phyloP scores from a whole-genome alignment of 225 moss, liverwort and hornwort genomes.

The Sphagnum tenellum region DNA sequence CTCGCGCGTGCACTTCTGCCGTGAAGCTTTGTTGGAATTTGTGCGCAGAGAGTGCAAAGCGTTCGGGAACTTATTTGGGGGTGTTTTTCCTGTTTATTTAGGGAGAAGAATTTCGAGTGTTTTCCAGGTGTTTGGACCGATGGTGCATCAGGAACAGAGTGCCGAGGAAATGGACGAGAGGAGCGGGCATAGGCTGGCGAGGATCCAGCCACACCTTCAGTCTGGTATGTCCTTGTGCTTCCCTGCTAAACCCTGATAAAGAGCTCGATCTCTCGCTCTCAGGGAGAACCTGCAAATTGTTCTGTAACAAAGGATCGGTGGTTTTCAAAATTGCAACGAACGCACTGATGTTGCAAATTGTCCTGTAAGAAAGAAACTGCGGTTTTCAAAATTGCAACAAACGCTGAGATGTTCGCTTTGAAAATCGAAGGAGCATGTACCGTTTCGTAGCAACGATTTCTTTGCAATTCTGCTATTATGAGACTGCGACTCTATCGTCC shows the following conservation, averaged over 20 bases:
- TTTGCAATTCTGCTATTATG: no score
- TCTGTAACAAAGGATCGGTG: not conserved
- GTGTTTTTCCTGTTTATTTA: no score
- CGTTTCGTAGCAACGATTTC: not conserved
- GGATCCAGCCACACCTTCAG: conserved; percentile 50
- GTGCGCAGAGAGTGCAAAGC: no score
- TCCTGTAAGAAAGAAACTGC: not conserved
- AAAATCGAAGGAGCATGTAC: not conserved
- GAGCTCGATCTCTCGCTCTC: not conserved
- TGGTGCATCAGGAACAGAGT: no score
- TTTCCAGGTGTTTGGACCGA: no score
- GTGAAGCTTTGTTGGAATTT: no score
- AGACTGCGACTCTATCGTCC: no score
- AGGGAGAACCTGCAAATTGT: no score
- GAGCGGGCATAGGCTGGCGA: conserved; percentile 47
- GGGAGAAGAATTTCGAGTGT: no score
- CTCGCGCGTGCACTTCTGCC: no score
- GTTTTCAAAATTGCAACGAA: not conserved
- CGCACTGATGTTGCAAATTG: not conserved
- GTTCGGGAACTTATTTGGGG: no score
- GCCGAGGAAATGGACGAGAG: conserved; percentile 15
- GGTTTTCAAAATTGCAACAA: not conserved
- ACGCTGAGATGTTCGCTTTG: not conserved
- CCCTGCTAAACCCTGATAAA: not conserved
- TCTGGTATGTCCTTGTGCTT: conserved; percentile 9